Base-by-base conservation (phyloP, 495 filamentous ascomycete species). In the Lindgomyces ingoldianus region DNA sequence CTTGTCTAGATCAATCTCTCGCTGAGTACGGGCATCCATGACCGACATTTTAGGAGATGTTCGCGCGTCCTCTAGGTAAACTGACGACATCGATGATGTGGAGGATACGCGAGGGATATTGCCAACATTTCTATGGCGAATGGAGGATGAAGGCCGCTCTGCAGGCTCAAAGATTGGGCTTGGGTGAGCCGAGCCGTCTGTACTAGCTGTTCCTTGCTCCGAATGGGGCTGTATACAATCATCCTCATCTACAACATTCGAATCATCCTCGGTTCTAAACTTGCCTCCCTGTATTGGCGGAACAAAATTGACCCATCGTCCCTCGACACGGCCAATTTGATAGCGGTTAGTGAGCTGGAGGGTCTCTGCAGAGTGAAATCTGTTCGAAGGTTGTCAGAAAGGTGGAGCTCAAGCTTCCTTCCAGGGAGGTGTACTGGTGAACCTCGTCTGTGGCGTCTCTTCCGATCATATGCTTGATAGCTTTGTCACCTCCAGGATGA, bases 371-470 rank as follows among this genome's bases (percentile, higher is more conserved):
- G 93, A 96, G 74, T 98, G 94, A 22, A 98, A 78, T 59, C 93
- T 97, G 67, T 33, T 14, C 16, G 9, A 26, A 25, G 36, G 16
- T n/a, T 46, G 41, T 47, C 33, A 19, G 57, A 58, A 24, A 16
- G 44, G 25, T 1, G 47, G 30, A 6, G 11, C 48, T n/a, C 19
- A 54, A 48, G 29, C 46, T 25, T 33, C 60, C 36, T 30, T 44
- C 9, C 18, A 45, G 45, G 60, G 30, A 64, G 9, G 86, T 91
- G 59, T 83, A 96, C 91, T 84, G 88, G 75, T 89, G 91, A 70
- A 97, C 87, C 76, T 98, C 94, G 75, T 97, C 91, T 18, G 94
- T 97, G 39, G 91, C 95, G 86, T 98, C 94, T 77, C 91, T 84
- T 53, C 94, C 94, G 52, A 98, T 87, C 91, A 98, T 93, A 74